Evolutionary conservation across 129 eudicot genomes (phyloP), one percentile per base, ranked within the genome.

Genomic region (Artemisia annua): DNA sequence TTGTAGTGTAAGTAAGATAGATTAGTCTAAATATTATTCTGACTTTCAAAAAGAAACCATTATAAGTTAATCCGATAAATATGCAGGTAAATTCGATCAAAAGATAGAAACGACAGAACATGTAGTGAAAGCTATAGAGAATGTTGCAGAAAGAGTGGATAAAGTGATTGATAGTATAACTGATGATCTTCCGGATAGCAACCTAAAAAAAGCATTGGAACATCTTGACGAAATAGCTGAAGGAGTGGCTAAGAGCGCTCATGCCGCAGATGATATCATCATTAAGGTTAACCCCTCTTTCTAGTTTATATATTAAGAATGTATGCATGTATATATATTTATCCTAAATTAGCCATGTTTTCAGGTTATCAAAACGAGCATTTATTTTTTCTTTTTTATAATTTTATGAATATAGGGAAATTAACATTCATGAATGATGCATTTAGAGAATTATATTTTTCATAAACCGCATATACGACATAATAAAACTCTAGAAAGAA

Each of bases 81-180:
- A 20, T 39, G 18, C 67, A 84, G 82, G 50, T 51, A 49, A 80
- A 72, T 35, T 80, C 16, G 85, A 84, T 2, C 35, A 43, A n/a
- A 79, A 74, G 2, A 65, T 84, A 35, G 82, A 84, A 50, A 69
- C 60, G 0, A 82, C 82, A 11, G 88, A 84, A 17, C 74, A 80
- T 3, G 64, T 84, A 26, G 83, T 80, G 7, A 82, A 84, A 62
- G 19, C 53, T 11, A 60, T 84, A 39, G 88, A 77, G 64, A 69
- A 44, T 8, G 68, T 80, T 48, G 83, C 88, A 5, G 83, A 69
- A 64, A 74, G 44, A 51, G 65, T 70, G 3, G 88, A 84, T 53
- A 69, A 84, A 59, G 77, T 80, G 57, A 70, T 82, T 6, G 88
- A 84, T 35, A 66, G 75, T 56, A 68, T 84, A 3, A 62, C 79